These are phyloP conservation scores for Claviceps humidiphila DNA, from an alignment of 2,329 filamentous ascomycete genomes.

Conservation along the genomic window DNA sequence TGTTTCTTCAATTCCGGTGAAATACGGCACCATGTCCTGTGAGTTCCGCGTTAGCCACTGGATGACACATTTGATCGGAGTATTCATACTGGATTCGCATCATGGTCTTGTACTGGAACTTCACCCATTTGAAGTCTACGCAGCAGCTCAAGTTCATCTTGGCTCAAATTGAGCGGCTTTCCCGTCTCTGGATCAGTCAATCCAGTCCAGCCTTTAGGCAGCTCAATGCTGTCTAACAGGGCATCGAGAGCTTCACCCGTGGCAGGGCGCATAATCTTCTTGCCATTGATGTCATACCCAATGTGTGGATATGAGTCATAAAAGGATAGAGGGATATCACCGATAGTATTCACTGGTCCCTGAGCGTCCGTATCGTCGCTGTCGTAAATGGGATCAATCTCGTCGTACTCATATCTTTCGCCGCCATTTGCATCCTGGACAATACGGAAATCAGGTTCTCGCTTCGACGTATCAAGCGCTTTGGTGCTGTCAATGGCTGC, in stretches of 20 bases:
- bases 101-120: conserved; percentile 73
- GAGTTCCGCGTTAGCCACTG: background rate
- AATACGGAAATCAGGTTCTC: conserved; percentile 24
- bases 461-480: background rate
- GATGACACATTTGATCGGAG: too few relatives aligned
- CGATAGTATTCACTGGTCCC: conserved; percentile 77
- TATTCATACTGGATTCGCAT: conserved; percentile 67
- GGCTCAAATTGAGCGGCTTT: conserved; percentile 75
- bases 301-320: conserved; percentile 98
- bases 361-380: conserved; percentile 85
- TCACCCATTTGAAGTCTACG: conserved; percentile 83
- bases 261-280: conserved; percentile 91
- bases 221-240: conserved; percentile 86
- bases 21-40: conserved; percentile 80
- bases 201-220: conserved; percentile 95
- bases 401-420: conserved; percentile 79
- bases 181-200: conserved; percentile 88
- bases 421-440: conserved; percentile 81
- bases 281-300: conserved; percentile 97
- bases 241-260: conserved; percentile 89
- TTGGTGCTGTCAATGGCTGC: background rate
- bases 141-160: conserved; percentile 79
- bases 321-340: conserved; percentile 83
- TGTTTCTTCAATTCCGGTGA: conserved; percentile 76
- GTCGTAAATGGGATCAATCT: conserved; percentile 90